phyloP scores from a whole-genome alignment of 2,329 filamentous ascomycete genomes.

The Nectriaceae sp. region DNA sequence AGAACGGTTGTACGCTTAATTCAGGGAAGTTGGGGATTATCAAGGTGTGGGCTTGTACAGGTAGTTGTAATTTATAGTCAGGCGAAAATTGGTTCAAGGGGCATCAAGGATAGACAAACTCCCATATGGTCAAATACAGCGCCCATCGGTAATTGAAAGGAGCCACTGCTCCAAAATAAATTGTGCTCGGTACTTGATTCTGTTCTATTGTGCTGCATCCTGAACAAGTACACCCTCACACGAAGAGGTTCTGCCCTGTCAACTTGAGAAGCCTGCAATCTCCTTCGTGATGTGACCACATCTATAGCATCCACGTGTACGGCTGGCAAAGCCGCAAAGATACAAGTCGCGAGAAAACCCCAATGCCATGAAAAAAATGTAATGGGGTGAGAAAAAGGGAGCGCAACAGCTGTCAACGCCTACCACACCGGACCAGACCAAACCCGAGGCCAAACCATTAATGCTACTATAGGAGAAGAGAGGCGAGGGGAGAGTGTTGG shows the following conservation, averaged over 20 bases:
- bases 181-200: too few species aligned
- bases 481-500: background rate
- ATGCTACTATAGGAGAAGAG: background rate
- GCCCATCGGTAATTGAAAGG: too few species aligned
- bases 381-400: background rate
- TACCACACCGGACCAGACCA: background rate
- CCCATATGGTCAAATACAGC: too few species aligned
- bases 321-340: background rate
- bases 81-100: too few species aligned
- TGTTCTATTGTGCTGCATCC: too few species aligned
- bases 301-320: too few species aligned
- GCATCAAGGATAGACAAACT: background rate
- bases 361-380: background rate
- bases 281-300: too few species aligned
- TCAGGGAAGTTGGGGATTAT: background rate
- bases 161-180: too few species aligned
- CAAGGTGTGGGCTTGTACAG: background rate
- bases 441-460: background rate
- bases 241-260: too few species aligned
- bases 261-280: too few species aligned
- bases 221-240: too few species aligned
- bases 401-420: slow-evolving; percentile 1
- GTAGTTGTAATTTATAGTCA: background rate
- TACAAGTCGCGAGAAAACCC: background rate
- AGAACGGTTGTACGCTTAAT: background rate